Evolutionary conservation across 2,329 filamentous ascomycete genomes (phyloP).

Genomic region (Cytospora piceicola): DNA sequence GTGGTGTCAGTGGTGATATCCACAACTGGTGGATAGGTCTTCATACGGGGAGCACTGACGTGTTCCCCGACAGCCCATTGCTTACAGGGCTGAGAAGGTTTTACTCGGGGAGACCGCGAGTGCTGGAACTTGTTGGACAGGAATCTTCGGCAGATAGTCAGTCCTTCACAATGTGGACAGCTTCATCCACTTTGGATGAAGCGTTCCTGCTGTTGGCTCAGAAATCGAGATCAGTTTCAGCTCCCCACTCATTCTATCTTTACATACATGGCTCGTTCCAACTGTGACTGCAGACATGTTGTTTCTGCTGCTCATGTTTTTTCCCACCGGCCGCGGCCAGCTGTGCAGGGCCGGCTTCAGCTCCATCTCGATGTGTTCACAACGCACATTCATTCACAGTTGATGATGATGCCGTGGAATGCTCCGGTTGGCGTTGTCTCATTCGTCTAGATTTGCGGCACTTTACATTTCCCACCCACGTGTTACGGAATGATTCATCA

Average conservation of each 20-base stretch:
- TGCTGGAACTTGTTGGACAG: not conserved
- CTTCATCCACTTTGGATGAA: conserved; percentile 12
- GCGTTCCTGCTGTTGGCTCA: conserved; percentile 13
- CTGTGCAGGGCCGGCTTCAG: too few relatives aligned
- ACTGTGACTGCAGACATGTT: not conserved
- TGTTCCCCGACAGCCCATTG: not conserved
- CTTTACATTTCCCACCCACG: conserved; percentile 5
- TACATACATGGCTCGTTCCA: not conserved
- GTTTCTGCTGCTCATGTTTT: not conserved
- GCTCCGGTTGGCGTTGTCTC: not conserved
- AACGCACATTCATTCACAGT: not conserved
- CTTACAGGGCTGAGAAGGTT: conserved; percentile 18
- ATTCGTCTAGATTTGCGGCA: not conserved
- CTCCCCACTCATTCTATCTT: conserved; percentile 12
- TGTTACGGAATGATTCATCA: conserved; percentile 19
- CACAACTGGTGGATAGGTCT: conserved; percentile 17
- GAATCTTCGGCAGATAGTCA: not conserved
- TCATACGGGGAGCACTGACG: not conserved
- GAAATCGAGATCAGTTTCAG: conserved; percentile 25
- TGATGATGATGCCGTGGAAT: not conserved
- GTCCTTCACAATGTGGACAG: conserved; percentile 22
- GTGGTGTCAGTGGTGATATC: not conserved
- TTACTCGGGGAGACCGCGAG: conserved; percentile 1
- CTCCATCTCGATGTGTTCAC: not conserved
- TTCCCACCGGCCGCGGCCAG: not conserved